Percentiles rank a stretch among this genome's conserved stretches.
These are phyloP conservation scores for Trichoderma sp. DNA, from an alignment of 2,329 filamentous ascomycete genomes.

Conservation along the genomic window DNA sequence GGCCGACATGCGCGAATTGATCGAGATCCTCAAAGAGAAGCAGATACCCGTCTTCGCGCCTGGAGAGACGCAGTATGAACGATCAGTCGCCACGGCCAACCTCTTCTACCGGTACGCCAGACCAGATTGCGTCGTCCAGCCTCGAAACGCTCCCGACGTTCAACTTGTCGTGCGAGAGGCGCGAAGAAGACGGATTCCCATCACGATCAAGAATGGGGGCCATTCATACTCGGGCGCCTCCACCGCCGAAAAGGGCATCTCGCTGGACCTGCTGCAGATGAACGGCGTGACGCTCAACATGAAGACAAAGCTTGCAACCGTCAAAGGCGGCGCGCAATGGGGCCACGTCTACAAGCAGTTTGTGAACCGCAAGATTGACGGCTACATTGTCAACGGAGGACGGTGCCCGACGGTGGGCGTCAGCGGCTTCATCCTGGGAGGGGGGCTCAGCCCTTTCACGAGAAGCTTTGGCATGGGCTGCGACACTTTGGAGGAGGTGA, in stretches of 20 bases:
- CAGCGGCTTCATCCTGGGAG: slow-evolving; percentile 44
- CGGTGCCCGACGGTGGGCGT: slow-evolving; percentile 44
- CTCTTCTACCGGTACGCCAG: slow-evolving; percentile 31
- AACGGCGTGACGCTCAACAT: slow-evolving; percentile 36
- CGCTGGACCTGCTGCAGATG: slow-evolving; percentile 39
- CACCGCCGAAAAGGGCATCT: slow-evolving; percentile 36
- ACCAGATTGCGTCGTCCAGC: slow-evolving; percentile 30
- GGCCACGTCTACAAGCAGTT: slow-evolving; percentile 40
- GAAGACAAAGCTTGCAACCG: slow-evolving; percentile 29
- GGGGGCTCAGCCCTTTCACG: slow-evolving; percentile 42
- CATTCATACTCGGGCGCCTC: slow-evolving; percentile 41
- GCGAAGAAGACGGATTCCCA: slow-evolving; percentile 4
- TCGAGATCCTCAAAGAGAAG: slow-evolving; percentile 1
- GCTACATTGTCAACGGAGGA: slow-evolving; percentile 38
- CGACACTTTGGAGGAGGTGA: slow-evolving; percentile 39
- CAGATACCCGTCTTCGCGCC: slow-evolving; percentile 2
- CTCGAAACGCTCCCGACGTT: slow-evolving; percentile 28
- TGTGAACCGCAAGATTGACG: slow-evolving; percentile 33
- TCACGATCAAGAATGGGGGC: slow-evolving; percentile 39
- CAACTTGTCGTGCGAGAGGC: slow-evolving; percentile 18
- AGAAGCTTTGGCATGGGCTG: slow-evolving; percentile 30
- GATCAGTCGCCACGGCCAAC: slow-evolving; percentile 29
- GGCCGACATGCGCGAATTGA: background rate
- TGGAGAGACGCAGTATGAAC: slow-evolving; percentile 27
- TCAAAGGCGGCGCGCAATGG: slow-evolving; percentile 39